Conservation (phyloP, 2,329 filamentous ascomycete species). For the Colletotrichum lini region DNA sequence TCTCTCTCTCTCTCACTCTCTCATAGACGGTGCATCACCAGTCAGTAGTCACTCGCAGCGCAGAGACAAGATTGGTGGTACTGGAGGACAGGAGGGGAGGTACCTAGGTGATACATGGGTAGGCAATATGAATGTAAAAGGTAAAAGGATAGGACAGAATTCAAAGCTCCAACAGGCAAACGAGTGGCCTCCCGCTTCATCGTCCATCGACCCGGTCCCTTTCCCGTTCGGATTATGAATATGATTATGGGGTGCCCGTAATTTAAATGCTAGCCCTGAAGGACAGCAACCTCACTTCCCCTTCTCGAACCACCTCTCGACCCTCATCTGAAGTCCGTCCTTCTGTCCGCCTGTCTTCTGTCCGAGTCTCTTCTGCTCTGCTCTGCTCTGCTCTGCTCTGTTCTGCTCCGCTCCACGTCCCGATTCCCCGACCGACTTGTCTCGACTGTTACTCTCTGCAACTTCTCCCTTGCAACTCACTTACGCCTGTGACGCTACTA, state of each 20-base stretch:
- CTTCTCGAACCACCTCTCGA: conserved; percentile 38
- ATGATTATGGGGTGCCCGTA: conserved; percentile 41
- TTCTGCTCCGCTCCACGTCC: not conserved
- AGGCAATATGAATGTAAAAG: not conserved
- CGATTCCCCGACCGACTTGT: not conserved
- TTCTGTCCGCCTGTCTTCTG: no score
- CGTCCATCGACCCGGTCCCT: conserved; percentile 32
- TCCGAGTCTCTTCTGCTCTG: no score
- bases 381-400: not conserved
- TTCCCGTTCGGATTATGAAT: conserved; percentile 31
- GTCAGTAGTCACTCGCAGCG: not conserved
- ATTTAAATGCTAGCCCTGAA: conserved; percentile 42
- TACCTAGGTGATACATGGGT: no score
- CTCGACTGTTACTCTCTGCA: conserved; percentile 2
- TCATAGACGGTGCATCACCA: conserved; percentile 12
- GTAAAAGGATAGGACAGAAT: not conserved
- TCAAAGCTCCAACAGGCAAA: conserved; percentile 19
- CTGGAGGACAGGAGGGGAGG: not conserved
- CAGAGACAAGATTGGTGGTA: not conserved
- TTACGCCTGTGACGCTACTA: no score
- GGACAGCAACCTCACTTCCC: conserved; percentile 38
- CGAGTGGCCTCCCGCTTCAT: conserved; percentile 31
- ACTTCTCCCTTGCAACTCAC: not conserved
- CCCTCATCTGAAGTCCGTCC: not conserved
- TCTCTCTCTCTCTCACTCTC: no score